A percentile compares a stretch with the other conserved stretches of the same genome.
Evolutionary conservation across 169 alveolate species (phyloP).

Genomic region (Eimeria sp.): DNA sequence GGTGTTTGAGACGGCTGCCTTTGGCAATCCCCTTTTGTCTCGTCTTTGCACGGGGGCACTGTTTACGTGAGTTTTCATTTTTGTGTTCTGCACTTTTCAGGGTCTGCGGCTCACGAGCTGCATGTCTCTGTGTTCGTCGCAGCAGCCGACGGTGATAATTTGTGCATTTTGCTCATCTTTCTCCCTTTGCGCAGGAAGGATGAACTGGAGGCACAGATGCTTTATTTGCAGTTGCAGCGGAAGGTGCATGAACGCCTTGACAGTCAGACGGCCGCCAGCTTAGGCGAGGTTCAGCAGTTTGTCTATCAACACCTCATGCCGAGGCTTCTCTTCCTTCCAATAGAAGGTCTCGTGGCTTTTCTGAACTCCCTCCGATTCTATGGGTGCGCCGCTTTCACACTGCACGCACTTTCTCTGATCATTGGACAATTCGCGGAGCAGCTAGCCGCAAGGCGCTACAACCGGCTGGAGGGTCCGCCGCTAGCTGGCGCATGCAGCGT

Average conservation of each 20-base stretch:
- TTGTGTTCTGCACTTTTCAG: background rate
- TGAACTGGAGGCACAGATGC: conserved; percentile 59
- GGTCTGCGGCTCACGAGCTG: background rate
- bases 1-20: conserved; percentile 35
- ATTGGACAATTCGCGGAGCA: background rate
- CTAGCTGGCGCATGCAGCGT: background rate
- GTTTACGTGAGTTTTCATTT: conserved; percentile 9
- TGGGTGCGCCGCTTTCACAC: background rate
- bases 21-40: conserved; percentile 28
- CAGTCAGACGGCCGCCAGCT: background rate
- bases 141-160: background rate
- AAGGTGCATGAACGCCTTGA: background rate
- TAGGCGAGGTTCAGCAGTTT: conserved; percentile 28
- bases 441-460: background rate
- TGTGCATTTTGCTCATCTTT: background rate
- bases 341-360: conserved; percentile 7
- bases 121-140: background rate
- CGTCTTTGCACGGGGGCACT: conserved; percentile 56
- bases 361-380: conserved; percentile 15
- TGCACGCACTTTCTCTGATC: background rate
- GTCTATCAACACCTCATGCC: conserved; percentile 36
- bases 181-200: conserved; percentile 6
- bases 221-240: conserved; percentile 44
- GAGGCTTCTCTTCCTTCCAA: conserved; percentile 26
- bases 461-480: background rate